Evolutionary conservation across 768 basidiomycete genomes (phyloP).

Genomic region (Rhizopogon vinicolor): DNA sequence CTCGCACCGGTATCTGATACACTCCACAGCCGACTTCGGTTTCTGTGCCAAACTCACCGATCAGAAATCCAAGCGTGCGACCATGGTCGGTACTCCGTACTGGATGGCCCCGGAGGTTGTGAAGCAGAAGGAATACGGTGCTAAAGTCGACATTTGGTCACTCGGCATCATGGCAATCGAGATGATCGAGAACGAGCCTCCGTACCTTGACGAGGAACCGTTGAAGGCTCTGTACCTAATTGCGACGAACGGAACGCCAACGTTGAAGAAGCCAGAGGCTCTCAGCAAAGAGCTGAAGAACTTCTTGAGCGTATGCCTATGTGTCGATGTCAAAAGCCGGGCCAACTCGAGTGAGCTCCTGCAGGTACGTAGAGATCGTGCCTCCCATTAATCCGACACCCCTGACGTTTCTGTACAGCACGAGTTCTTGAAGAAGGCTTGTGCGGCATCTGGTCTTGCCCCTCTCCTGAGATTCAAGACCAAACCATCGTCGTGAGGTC

Average conservation of each 20-base stretch:
- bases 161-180: constrained; percentile 98
- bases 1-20: constrained; percentile 2
- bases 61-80: constrained; percentile 94
- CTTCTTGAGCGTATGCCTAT: constrained; percentile 96
- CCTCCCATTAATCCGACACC: background rate
- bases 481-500: constrained; percentile 40
- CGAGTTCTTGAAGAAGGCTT: constrained; percentile 90
- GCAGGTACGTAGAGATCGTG: constrained; percentile 48
- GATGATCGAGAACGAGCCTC: constrained; percentile 98
- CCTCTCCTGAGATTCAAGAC: constrained; percentile 80
- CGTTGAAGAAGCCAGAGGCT: constrained; percentile 92
- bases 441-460: constrained; percentile 76
- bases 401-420: constrained; percentile 50
- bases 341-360: constrained; percentile 87
- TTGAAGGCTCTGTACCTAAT: constrained; percentile 92
- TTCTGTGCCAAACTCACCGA: constrained; percentile 96
- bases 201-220: constrained; percentile 93
- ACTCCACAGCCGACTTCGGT: constrained; percentile 82
- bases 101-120: constrained; percentile 99
- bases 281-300: constrained; percentile 91
- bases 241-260: constrained; percentile 98
- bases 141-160: constrained; percentile 96
- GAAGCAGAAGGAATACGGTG: constrained; percentile 95
- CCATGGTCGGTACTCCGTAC: constrained; percentile 98
- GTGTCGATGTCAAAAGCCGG: constrained; percentile 92